Conservation (phyloP, 345 rosid species). For the Gossypium bickii region DNA sequence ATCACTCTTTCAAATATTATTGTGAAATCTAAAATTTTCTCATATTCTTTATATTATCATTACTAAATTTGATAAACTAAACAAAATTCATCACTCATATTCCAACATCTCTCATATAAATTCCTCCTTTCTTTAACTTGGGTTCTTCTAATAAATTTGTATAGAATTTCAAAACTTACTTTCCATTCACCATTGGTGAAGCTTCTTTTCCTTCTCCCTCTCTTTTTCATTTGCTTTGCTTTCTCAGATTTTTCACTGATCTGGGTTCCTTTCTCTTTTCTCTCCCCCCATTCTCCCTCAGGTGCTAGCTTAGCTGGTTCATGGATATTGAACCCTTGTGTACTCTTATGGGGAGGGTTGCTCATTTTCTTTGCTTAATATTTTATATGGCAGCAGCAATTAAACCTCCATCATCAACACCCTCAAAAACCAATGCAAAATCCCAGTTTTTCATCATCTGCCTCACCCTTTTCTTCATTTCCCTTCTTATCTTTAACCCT, state of each 20-base stretch:
- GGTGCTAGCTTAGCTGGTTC: constrained; percentile 82
- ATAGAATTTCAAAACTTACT: constrained; percentile 50
- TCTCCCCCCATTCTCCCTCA: neutral
- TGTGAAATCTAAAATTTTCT: too few relatives aligned
- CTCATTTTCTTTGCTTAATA: constrained; percentile 49
- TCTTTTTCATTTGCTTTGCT: neutral
- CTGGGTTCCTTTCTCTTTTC: constrained; percentile 11
- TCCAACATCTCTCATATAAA: constrained; percentile 4
- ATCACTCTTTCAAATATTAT: too few relatives aligned
- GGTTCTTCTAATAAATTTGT: constrained; percentile 41
- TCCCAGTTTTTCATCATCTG: constrained; percentile 33
- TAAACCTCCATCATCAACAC: constrained; percentile 16
- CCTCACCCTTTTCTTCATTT: constrained; percentile 35
- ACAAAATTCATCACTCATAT: constrained; percentile 24
- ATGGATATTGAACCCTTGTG: constrained; percentile 99
- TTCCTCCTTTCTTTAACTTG: constrained; percentile 19
- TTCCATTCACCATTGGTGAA: constrained; percentile 43
- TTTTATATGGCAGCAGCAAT: constrained; percentile 66
- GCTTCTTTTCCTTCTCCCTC: constrained; percentile 28
- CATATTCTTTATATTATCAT: too few relatives aligned
- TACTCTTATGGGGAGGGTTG: constrained; percentile 96
- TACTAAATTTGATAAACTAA: neutral
- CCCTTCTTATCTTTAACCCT: constrained; percentile 31
- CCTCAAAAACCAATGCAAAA: constrained; percentile 33
- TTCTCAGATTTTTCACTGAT: constrained; percentile 5